These are phyloP conservation scores for Actinomucor elegans DNA, from an alignment of 371 early-diverging fungal genomes.

Conservation along the genomic window DNA sequence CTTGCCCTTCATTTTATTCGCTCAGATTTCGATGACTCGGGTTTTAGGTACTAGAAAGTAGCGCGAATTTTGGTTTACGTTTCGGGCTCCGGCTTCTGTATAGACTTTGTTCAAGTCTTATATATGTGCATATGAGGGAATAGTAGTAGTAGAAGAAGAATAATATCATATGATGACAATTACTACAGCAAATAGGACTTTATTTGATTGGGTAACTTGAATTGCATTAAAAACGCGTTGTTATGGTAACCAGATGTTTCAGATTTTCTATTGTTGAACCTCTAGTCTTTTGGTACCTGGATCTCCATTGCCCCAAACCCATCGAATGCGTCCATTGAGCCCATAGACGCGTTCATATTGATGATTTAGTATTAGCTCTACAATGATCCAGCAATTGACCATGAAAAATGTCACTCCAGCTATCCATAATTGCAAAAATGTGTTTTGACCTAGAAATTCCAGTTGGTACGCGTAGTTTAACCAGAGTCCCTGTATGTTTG, in stretches of 20 bases:
- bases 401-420: constrained; percentile 71
- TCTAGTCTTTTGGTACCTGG: constrained; percentile 31
- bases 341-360: constrained; percentile 58
- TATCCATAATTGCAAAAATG: constrained; percentile 74
- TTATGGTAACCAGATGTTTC: too few species aligned
- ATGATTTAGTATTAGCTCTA: constrained; percentile 60
- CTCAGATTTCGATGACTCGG: constrained; percentile 5
- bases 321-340: constrained; percentile 48
- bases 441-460: constrained; percentile 84
- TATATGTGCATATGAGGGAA: too few species aligned
- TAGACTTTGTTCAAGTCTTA: too few species aligned
- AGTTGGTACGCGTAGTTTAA: constrained; percentile 81
- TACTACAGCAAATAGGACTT: too few species aligned
- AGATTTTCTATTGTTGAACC: too few species aligned
- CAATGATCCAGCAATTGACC: constrained; percentile 68
- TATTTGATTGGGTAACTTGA: too few species aligned
- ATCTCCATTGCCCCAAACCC: constrained; percentile 57
- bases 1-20: constrained; percentile 1
- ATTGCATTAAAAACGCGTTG: not conserved
- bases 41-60: not conserved
- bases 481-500: constrained; percentile 71
- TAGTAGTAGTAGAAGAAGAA: too few species aligned
- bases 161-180: too few species aligned
- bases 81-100: too few species aligned
- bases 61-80: too few species aligned